Conservation (phyloP, 495 filamentous ascomycete genomes). For the Extremus antarcticus region DNA sequence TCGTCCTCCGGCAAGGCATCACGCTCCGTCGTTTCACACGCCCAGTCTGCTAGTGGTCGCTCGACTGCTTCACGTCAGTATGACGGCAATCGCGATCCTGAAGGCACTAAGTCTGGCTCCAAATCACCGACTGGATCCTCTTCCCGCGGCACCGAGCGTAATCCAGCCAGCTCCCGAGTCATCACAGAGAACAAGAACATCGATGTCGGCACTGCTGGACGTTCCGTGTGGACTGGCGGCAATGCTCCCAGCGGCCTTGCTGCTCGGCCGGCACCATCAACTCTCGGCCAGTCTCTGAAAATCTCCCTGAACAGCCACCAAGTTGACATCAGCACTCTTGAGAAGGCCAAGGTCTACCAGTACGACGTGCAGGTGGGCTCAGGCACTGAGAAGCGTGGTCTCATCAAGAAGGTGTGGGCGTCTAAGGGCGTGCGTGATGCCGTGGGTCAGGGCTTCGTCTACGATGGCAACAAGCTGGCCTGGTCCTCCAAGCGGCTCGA, state of each 20-base stretch:
- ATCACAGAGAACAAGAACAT: conserved; percentile 18
- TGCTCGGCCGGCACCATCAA: conserved; percentile 9
- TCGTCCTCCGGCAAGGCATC: conserved; percentile 1
- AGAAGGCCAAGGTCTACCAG: conserved; percentile 53
- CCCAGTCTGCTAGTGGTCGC: neutral
- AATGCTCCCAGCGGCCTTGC: neutral
- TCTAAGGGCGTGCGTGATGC: conserved; percentile 43
- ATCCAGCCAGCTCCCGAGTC: conserved; percentile 11
- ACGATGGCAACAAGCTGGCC: conserved; percentile 66
- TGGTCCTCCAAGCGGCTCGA: conserved; percentile 42
- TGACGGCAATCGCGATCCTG: conserved; percentile 26
- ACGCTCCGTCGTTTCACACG: neutral
- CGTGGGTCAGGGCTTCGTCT: conserved; percentile 52
- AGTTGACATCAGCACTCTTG: conserved; percentile 38
- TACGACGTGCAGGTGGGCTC: conserved; percentile 70
- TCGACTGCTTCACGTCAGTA: conserved; percentile 5
- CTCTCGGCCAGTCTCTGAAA: conserved; percentile 42
- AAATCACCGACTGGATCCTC: neutral
- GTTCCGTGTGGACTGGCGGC: conserved; percentile 22
- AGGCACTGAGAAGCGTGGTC: conserved; percentile 47
- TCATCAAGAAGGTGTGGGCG: conserved; percentile 66
- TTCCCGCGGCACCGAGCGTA: neutral
- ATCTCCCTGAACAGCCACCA: conserved; percentile 65
- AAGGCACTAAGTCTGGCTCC: neutral
- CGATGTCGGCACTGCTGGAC: conserved; percentile 24